A percentile compares a stretch with the other conserved stretches of the same genome.
Evolutionary conservation across 495 filamentous ascomycete genomes (phyloP).

Genomic region (Xylaria nigripes): DNA sequence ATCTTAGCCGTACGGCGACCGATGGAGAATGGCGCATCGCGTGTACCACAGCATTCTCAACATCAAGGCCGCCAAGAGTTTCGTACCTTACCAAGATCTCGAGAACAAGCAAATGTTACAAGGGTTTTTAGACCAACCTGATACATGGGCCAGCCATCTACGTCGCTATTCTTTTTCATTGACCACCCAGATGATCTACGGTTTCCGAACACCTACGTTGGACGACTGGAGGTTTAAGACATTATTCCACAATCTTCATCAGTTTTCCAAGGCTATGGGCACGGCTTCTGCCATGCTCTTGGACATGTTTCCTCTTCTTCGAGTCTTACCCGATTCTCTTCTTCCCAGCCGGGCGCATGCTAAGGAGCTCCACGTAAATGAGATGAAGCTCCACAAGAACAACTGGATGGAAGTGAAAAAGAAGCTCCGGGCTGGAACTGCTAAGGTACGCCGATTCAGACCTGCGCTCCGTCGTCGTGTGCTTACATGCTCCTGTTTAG

Average conservation of each 20-base stretch:
- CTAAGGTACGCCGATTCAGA: slow-evolving; percentile 21
- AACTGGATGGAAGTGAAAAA: slow-evolving; percentile 36
- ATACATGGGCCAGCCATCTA: slow-evolving; percentile 41
- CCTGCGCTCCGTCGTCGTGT: neutral
- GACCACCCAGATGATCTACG: slow-evolving; percentile 49
- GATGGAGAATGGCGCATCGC: slow-evolving; percentile 38
- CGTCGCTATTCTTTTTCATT: slow-evolving; percentile 46
- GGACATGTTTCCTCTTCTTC: slow-evolving; percentile 37
- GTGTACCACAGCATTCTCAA: slow-evolving; percentile 43
- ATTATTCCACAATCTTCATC: slow-evolving; percentile 43
- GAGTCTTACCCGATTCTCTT: slow-evolving; percentile 32
- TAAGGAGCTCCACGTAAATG: slow-evolving; percentile 22
- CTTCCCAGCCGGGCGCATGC: slow-evolving; percentile 20
- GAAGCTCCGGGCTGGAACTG: slow-evolving; percentile 23
- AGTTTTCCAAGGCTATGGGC: slow-evolving; percentile 42
- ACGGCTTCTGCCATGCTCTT: slow-evolving; percentile 31
- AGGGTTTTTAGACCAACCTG: slow-evolving; percentile 32
- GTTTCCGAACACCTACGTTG: slow-evolving; percentile 40
- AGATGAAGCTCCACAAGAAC: slow-evolving; percentile 28
- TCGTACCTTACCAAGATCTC: slow-evolving; percentile 46
- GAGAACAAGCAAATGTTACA: slow-evolving; percentile 44
- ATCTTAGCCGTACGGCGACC: slow-evolving; percentile 25
- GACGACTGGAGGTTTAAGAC: slow-evolving; percentile 45
- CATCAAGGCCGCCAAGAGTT: slow-evolving; percentile 24
- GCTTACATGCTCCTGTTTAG: slow-evolving; percentile 4